Evolutionary conservation across 2,329 filamentous ascomycete species (phyloP).

Genomic region (Cladosporium cucumerinum): DNA sequence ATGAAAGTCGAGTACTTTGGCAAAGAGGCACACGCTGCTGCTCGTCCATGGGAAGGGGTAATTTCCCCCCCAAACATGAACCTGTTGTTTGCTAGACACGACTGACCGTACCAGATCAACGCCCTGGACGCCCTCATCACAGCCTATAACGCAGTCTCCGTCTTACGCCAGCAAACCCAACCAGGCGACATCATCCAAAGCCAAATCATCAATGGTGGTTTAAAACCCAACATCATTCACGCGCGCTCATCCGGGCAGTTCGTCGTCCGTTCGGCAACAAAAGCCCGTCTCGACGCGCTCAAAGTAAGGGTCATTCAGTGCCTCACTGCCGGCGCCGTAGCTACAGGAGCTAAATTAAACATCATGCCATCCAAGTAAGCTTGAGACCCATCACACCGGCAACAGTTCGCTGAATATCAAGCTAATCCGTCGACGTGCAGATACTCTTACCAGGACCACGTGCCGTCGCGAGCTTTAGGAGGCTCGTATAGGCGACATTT

Average conservation of each 20-base stretch:
- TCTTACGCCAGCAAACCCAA: slow-evolving; percentile 40
- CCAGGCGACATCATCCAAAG: slow-evolving; percentile 40
- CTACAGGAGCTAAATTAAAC: slow-evolving; percentile 32
- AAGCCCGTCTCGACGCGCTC: slow-evolving; percentile 32
- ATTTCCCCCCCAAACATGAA: neutral
- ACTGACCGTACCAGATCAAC: slow-evolving; percentile 26
- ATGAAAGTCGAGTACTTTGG: slow-evolving; percentile 52
- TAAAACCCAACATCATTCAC: slow-evolving; percentile 40
- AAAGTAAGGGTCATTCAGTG: slow-evolving; percentile 38
- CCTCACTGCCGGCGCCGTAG: slow-evolving; percentile 47
- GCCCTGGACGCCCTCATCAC: slow-evolving; percentile 35
- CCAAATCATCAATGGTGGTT: slow-evolving; percentile 30
- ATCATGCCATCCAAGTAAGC: slow-evolving; percentile 36
- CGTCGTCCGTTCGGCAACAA: slow-evolving; percentile 36
- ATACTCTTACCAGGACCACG: slow-evolving; percentile 53
- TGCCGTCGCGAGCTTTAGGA: slow-evolving; percentile 52
- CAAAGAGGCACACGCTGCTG: slow-evolving; percentile 38
- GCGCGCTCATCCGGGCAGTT: slow-evolving; percentile 38
- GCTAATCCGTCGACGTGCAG: neutral
- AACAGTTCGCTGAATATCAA: neutral
- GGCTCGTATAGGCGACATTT: slow-evolving; percentile 27
- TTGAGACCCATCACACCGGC: neutral
- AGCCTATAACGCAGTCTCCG: slow-evolving; percentile 35
- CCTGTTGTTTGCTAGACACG: neutral
- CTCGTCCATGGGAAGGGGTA: slow-evolving; percentile 32